Evolutionary conservation across 306 rosid genomes (phyloP), one percentile per base, ranked within the genome.

Genomic region (Fragaria nilgerrensis): DNA sequence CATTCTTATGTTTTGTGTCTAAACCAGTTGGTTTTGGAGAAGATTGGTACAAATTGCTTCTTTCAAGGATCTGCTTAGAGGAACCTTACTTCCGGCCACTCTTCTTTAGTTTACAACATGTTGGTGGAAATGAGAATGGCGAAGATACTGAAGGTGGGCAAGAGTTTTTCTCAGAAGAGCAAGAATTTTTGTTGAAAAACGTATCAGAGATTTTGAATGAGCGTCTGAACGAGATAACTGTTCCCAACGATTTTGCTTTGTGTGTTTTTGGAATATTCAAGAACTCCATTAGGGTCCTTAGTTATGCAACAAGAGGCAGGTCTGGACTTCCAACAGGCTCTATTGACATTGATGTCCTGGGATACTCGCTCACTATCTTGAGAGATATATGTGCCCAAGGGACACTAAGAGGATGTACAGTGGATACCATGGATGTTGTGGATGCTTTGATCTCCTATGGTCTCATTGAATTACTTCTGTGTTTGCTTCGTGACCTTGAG

Each of bases 41-140:
- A 85, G 86, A 90, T 77, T 88, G 96, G 98, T 70, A 86, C 44
- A 92, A 86, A 86, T 81, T 90, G 80, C 86, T 90, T 62, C 85
- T 94, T 80, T 90, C 96, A 82, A 92, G 83, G 85, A 68, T 84
- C n/a, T 89, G 86, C 80, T 76, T 86, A 13, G 95, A 88, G 68
- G 86, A 84, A 73, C 90, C 88, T 77, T 81, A 86, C 77, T 83
- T 85, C 70, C 62, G 83, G 59, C 53, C 70, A 34, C 68, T 91
- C 41, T 90, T 93, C 79, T 59, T 84, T 39, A 75, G 83, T 48
- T 77, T 88, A 65, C 19, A 25, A 68, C 50, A 7, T 76, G 81
- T 52, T 59, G 73, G 70, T 74, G 72, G 43, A 74, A 69, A 41
- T 52, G 70, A 68, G 64, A 79, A 74, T 52, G 84, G 70, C 36